Base-by-base conservation (phyloP, 2,329 filamentous ascomycete species). In the Colletotrichum viniferum region DNA sequence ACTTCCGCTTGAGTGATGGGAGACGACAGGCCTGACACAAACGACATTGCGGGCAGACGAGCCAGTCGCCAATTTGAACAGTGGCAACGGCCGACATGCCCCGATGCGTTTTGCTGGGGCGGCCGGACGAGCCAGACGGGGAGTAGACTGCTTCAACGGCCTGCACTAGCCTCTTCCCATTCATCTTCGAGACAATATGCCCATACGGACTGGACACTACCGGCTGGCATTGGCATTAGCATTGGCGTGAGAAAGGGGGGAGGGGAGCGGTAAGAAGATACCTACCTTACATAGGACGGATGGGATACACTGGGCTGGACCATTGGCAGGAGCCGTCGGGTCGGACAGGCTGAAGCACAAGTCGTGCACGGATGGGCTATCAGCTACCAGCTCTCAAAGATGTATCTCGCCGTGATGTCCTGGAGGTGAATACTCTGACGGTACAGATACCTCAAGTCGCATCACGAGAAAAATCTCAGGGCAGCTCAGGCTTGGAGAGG, bases 101-200 rank as follows among this genome's bases (percentile, higher is more conserved):
- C 69, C 24, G 56, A 72, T 72, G 36, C 61, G 61, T 48, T 26
- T 32, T 34, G 34, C 34, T 30, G n/a, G 36, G 24, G 34, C 62
- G 73, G 73, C 34, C 56, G 61, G 43, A 64, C 32, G 61, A 38
- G 38, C 69, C 56, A 67, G 62, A 72, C 69, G 52, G 21, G 72
- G 72, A 38, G 56, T 72, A 66, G 69, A 74, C 68, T 74, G 52
- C 52, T 66, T 62, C 55, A 61, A 71, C 68, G 61, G 55, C 55
- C 68, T 67, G 62, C 60, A 18, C 69, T 52, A 74, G 61, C 58
- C 32, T 61, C 48, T 58, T 56, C 68, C 24, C 34, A 72, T 70
- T 34, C 62, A 30, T 67, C 56, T 55, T 34, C 38, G 38, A 71
- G 63, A 26, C 28, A 52, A 21, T 21, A 52, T 21, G 43, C 10